Base-by-base conservation (phyloP, 2,329 filamentous ascomycete genomes). In the Dothidotthia symphoricarpi region DNA sequence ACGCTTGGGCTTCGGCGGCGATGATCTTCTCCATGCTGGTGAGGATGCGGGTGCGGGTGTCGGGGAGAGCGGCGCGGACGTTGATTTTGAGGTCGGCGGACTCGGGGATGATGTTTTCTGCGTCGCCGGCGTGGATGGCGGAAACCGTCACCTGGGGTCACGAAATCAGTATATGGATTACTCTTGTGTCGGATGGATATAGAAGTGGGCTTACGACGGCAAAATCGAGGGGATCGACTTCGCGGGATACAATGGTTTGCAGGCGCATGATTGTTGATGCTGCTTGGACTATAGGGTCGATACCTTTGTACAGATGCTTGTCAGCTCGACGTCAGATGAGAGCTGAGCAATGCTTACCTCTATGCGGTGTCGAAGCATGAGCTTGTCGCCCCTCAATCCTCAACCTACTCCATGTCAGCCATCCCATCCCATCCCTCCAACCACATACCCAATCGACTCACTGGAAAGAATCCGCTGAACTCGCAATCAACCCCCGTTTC, bases 61-160 rank as follows among this genome's bases (percentile, higher is more conserved):
- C 61, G 1, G 67, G 53, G 8, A 67, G 68, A 3, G 71, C 69
- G 15, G 73, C 69, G 16, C 80, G 69, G 4, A 81, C 70, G 51
- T 82, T 75, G 26, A 83, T 57, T 10, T 75, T 75, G 4, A 83
- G 64, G 32, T 73, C 68, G 0, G 78, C 80, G 11, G 69, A 57
- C 36, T 77, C 75, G 0, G 76, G 68, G 36, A 83, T 81, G 38
- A 83, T 73, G 49, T 82, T 83, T 55, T 81, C 78, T 1, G 76
- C 72, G 44, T 78, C 72, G 1, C 80, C 80, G 0, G 76, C 78
- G 42, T 80, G 73, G n/a, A 82, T 59, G 35, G 71, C 73, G 7
- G 76, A 77, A 6, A 81, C 76, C 0, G 78, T 82, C 6, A 22
- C 9, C 19, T 22, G 19, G 19, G n/a, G n/a, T n/a, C n/a, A n/a